Percentiles rank a stretch among this genome's conserved stretches.
phyloP scores from a whole-genome alignment of 2,329 filamentous ascomycete species.

The Penicillium concentricum region DNA sequence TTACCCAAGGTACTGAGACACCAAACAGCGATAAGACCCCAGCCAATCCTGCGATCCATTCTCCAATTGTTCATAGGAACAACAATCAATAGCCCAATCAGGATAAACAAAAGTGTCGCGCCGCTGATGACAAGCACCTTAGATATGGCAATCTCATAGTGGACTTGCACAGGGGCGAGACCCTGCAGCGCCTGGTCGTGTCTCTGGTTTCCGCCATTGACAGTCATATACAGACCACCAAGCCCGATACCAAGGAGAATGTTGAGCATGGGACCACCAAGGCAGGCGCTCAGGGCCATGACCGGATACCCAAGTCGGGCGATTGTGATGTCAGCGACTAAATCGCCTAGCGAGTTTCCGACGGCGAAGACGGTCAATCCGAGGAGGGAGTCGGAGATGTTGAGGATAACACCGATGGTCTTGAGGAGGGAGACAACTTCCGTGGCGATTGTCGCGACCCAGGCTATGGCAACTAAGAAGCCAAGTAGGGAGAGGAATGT shows the following conservation, averaged over 20 bases:
- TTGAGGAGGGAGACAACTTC: constrained; percentile 96
- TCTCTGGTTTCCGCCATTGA: constrained; percentile 47
- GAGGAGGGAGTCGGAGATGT: constrained; percentile 91
- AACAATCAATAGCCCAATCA: constrained; percentile 72
- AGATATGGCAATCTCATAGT: constrained; percentile 80
- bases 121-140: constrained; percentile 83
- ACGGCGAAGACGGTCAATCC: constrained; percentile 95
- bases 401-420: constrained; percentile 83
- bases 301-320: constrained; percentile 91
- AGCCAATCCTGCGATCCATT: constrained; percentile 79
- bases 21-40: constrained; percentile 78
- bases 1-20: constrained; percentile 75
- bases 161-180: constrained; percentile 36
- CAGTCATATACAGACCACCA: constrained; percentile 82
- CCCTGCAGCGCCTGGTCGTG: constrained; percentile 6
- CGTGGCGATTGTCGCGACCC: constrained; percentile 93
- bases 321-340: constrained; percentile 93
- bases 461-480: constrained; percentile 86
- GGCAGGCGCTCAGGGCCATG: constrained; percentile 92
- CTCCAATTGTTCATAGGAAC: constrained; percentile 86
- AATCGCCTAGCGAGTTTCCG: constrained; percentile 89
- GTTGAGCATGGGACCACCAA: constrained; percentile 98
- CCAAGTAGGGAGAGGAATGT: constrained; percentile 82
- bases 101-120: constrained; percentile 75
- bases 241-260: constrained; percentile 94